Conservation (phyloP, 305 asterid species). For the Fraxinus ornus region DNA sequence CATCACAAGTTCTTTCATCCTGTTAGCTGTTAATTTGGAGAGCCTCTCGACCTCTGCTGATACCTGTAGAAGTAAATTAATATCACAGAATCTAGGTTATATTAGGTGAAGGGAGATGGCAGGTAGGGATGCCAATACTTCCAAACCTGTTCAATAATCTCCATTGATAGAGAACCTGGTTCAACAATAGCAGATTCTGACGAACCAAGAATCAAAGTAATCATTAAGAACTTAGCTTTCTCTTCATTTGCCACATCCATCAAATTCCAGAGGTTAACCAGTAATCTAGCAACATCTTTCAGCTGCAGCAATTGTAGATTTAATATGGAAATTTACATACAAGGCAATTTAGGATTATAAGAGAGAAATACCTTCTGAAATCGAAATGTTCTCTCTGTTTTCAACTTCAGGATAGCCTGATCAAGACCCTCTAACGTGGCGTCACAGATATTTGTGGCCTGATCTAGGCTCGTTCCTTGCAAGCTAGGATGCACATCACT, state of each 20-base stretch:
- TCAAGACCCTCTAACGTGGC: slow-evolving; percentile 71
- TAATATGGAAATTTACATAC: slow-evolving; percentile 20
- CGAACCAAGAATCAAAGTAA: slow-evolving; percentile 50
- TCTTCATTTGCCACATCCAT: slow-evolving; percentile 77
- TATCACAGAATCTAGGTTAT: slow-evolving; percentile 1
- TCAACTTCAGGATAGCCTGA: slow-evolving; percentile 60
- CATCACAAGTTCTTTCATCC: slow-evolving; percentile 88
- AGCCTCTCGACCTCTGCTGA: slow-evolving; percentile 87
- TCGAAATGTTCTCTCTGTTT: slow-evolving; percentile 70
- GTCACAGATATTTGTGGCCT: slow-evolving; percentile 73
- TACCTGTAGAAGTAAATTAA: slow-evolving; percentile 40
- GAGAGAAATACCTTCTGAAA: slow-evolving; percentile 64
- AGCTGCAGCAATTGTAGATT: slow-evolving; percentile 50
- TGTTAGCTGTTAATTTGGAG: slow-evolving; percentile 71
- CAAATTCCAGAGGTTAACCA: slow-evolving; percentile 79
- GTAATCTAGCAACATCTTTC: slow-evolving; percentile 64
- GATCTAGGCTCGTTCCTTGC: slow-evolving; percentile 58
- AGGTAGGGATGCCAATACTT: neutral
- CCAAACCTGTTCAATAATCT: slow-evolving; percentile 68
- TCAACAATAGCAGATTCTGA: slow-evolving; percentile 64
- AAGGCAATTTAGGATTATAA: slow-evolving; percentile 9
- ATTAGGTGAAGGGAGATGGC: neutral
- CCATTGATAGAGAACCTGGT: slow-evolving; percentile 68
- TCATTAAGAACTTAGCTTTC: slow-evolving; percentile 46
- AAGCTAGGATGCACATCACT: slow-evolving; percentile 89